phyloP scores from a whole-genome alignment of 1,284 basidiomycete species.

The Vanrija sp. region DNA sequence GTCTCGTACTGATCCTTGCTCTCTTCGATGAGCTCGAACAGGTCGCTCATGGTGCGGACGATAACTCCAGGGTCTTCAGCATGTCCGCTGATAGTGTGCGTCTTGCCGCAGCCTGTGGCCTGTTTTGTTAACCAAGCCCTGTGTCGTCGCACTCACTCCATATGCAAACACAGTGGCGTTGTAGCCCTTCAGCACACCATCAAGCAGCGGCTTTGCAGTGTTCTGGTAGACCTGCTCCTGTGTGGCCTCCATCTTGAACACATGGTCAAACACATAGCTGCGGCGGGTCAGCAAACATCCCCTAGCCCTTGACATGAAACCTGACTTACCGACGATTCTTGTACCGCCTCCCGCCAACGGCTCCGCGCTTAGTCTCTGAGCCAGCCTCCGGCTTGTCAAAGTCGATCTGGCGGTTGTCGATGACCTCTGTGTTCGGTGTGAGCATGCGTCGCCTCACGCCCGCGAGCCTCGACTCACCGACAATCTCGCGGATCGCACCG shows the following conservation, averaged over 20 bases:
- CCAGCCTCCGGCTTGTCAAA: constrained; percentile 89
- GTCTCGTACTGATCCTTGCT: constrained; percentile 73
- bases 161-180: constrained; percentile 97
- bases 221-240: constrained; percentile 82
- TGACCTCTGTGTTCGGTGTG: constrained; percentile 41
- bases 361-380: constrained; percentile 57
- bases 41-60: constrained; percentile 91
- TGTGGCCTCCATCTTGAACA: constrained; percentile 71
- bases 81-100: constrained; percentile 92
- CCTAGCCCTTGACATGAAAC: constrained; percentile 5
- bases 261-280: constrained; percentile 90
- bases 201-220: constrained; percentile 76
- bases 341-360: constrained; percentile 77
- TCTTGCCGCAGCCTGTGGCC: constrained; percentile 98
- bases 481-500: constrained; percentile 44
- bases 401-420: constrained; percentile 61
- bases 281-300: constrained; percentile 4
- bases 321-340: constrained; percentile 63
- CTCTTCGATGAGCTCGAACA: constrained; percentile 84
- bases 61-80: constrained; percentile 83
- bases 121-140: constrained; percentile 42
- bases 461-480: constrained; percentile 35
- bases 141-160: constrained; percentile 61
- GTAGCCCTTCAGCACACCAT: constrained; percentile 83
- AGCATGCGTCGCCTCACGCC: not conserved